Evolutionary conservation across 2,329 filamentous ascomycete genomes (phyloP), one percentile per base, ranked within the genome.

Genomic region (Botrytis byssoidea): DNA sequence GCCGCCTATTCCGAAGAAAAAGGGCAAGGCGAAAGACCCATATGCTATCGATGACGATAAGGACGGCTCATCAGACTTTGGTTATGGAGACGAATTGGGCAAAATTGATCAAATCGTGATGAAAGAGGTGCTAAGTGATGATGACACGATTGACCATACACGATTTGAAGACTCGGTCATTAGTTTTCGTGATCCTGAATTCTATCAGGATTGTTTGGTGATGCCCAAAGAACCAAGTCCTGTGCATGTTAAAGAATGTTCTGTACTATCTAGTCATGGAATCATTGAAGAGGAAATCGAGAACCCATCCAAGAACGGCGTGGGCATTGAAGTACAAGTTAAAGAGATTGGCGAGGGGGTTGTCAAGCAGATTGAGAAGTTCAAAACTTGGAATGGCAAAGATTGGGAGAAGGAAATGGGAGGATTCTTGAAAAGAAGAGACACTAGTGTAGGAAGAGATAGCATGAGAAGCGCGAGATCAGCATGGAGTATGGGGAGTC

Each of bases 361-460:
- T 6, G 40, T 68, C 29, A 69, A 35, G 74, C 74, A 63, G 76
- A 70, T 71, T n/a, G 69, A 74, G 7, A 80, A 78, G 35, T 77
- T 74, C 44, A 76, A 72, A 40, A 81, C 78, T n/a, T 81, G 79
- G 79, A 76, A 75, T 71, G 79, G 79, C 0, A 77, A 74, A 55
- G 79, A 81, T 69, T 77, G 77, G 72, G 73, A 78, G 4, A 77
- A 74, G 57, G 79, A 81, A 46, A 75, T 77, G 71, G 73, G 76
- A 35, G 70, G 70, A 4, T 74, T 75, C 55, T 46, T 69, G 51
- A 42, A 61, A 57, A 37, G 61, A 57, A 67, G 59, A 44, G 51
- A 66, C 66, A 57, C 44, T 4, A 75, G 65, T 46, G 55, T 70
- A 20, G 63, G 61, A 4, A 48, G 64, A 29, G 66, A 74, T 25